These are phyloP conservation scores for Avena eriantha DNA, from an alignment of 176 grass and related monocot genomes.

Conservation along the genomic window DNA sequence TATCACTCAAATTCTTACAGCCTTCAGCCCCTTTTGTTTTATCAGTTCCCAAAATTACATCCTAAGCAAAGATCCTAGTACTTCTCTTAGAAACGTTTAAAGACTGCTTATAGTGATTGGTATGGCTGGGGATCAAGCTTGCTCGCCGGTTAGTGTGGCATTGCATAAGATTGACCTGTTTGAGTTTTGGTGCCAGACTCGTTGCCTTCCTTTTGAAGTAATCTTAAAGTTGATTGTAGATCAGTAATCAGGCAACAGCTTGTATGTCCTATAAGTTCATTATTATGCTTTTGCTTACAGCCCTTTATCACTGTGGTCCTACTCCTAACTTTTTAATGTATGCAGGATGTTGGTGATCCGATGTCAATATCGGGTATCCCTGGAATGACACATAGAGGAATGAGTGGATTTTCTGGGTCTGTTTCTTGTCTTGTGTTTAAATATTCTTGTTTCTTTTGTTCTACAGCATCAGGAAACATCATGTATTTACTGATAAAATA, in stretches of 20 bases:
- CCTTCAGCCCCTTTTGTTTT: not conserved
- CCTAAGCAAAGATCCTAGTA: conserved; percentile 6
- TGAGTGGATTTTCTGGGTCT: conserved; percentile 73
- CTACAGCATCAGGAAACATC: conserved; percentile 1
- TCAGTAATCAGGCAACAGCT: conserved; percentile 12
- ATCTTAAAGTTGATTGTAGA: not conserved
- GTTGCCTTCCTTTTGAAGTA: conserved; percentile 14
- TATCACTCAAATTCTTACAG: not conserved
- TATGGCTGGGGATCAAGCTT: conserved; percentile 31
- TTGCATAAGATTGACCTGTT: conserved; percentile 1
- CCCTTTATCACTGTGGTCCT: not conserved
- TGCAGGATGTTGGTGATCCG: conserved; percentile 57
- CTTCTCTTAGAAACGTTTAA: not conserved
- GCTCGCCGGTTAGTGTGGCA: conserved; percentile 11
- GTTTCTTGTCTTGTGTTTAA: conserved; percentile 46
- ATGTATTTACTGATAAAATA: conserved; percentile 21
- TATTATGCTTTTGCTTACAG: conserved; percentile 36
- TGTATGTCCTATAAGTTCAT: not conserved
- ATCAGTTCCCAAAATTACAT: conserved; percentile 9
- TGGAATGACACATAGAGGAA: conserved; percentile 62
- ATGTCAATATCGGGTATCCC: conserved; percentile 65
- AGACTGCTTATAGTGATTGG: not conserved
- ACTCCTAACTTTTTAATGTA: conserved; percentile 47
- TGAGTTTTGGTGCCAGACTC: conserved; percentile 4
- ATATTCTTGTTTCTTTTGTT: conserved; percentile 22